Evolutionary conservation across 148 eudicot genomes (phyloP), one percentile per base, ranked within the genome.

Genomic region (Rhododendron molle): DNA sequence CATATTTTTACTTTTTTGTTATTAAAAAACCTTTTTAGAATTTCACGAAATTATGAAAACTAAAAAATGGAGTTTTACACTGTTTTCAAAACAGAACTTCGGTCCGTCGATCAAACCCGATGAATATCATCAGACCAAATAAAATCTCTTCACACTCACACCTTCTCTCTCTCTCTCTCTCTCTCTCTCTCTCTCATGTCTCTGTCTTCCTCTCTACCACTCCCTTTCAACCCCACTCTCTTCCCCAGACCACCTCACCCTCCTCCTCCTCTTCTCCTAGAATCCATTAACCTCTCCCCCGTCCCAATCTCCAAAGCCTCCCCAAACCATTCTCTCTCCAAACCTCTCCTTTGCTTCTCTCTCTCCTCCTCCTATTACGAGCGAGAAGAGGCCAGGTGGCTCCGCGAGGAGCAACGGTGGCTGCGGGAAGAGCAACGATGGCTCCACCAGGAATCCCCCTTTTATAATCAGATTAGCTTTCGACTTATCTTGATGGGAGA

Each of bases 321-420:
- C 34, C 23, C 72, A 2, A 26, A 36, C 1, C 67, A 56, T 1
- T 32, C 6, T 82, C 76, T 16, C 71, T 84, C 88, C 4, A 86
- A 79, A 40, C 86, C 86, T 11, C 83, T 86, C 80, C 12, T 86
- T 71, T 90, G 89, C 85, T 86, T 87, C 78, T 54, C 90, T 14
- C 38, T 85, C 65, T 28, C 85, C 12, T 9, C 77, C 58, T 62
- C 87, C 85, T 83, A 73, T 56, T 83, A 77, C 84, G 88, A 89
- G 43, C 76, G 87, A 14, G 96, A 94, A 83, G 98, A 96, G 87
- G 88, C 90, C 0, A 88, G 95, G 80, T 96, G 99, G 99, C 87
- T 95, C 16, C 91, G 99, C 4, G 99, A 97, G 56, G 98, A 97
- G 90, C 94, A 94, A 32, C 86, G 99, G 86, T 97, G 99, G 99